phyloP scores from a whole-genome alignment of 1,284 basidiomycete species.

The Takashimella tepidaria region DNA sequence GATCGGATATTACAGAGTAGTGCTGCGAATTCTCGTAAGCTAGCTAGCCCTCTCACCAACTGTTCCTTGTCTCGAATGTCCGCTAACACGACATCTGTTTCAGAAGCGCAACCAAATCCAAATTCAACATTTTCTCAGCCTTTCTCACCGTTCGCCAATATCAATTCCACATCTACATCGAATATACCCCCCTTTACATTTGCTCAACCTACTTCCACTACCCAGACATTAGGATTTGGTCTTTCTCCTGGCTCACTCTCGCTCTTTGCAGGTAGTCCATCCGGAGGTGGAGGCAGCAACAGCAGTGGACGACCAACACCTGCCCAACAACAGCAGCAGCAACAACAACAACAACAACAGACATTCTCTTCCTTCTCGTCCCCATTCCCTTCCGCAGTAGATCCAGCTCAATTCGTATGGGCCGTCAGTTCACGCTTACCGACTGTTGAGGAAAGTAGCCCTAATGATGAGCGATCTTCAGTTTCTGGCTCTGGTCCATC shows the following conservation, averaged over 20 bases:
- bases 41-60: too few relatives aligned
- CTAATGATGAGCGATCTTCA: constrained; percentile 14
- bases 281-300: too few relatives aligned
- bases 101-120: neutral
- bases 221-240: neutral
- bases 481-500: constrained; percentile 4
- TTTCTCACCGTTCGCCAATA: neutral
- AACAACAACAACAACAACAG: neutral
- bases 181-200: neutral
- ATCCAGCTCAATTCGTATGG: constrained; percentile 28
- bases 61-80: too few relatives aligned
- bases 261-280: too few relatives aligned
- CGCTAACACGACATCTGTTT: too few relatives aligned
- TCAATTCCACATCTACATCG: neutral
- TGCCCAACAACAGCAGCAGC: neutral
- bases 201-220: neutral
- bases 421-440: constrained; percentile 26
- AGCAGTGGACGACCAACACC: too few relatives aligned
- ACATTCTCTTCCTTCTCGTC: neutral
- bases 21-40: too few relatives aligned
- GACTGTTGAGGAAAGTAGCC: constrained; percentile 24
- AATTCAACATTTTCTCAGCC: neutral
- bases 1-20: too few relatives aligned
- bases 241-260: neutral
- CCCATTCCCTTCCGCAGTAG: constrained; percentile 7